Percentiles rank a stretch among this genome's conserved stretches.
These are phyloP conservation scores for Leccinum subrobustum DNA, from an alignment of 1,284 basidiomycete genomes.

Conservation along the genomic window DNA sequence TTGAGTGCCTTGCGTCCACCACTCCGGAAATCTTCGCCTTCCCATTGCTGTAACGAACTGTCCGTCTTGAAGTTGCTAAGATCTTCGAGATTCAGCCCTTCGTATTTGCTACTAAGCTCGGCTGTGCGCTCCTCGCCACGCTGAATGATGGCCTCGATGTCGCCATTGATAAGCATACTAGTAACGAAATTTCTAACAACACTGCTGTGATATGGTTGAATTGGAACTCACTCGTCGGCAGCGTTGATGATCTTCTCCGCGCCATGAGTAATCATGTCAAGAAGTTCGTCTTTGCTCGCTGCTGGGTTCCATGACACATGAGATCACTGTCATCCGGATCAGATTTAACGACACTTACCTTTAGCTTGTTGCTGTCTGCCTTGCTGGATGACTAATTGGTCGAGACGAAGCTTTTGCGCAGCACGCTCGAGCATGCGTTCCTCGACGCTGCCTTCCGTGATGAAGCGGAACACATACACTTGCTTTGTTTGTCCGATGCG, in stretches of 20 bases:
- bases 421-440: conserved; percentile 97
- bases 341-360: conserved; percentile 38
- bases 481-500: conserved; percentile 99
- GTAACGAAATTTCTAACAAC: not conserved
- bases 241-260: conserved; percentile 96
- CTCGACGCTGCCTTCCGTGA: conserved; percentile 96
- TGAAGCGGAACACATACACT: conserved; percentile 97
- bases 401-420: conserved; percentile 93
- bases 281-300: conserved; percentile 93
- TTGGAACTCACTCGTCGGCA: conserved; percentile 52
- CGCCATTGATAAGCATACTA: conserved; percentile 83
- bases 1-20: conserved; percentile 70
- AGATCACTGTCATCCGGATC: not conserved
- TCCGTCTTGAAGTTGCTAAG: conserved; percentile 97
- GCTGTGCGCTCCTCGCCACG: conserved; percentile 91
- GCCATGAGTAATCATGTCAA: conserved; percentile 99
- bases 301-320: conserved; percentile 40
- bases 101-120: conserved; percentile 91
- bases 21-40: conserved; percentile 90
- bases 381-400: conserved; percentile 98
- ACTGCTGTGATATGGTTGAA: not conserved
- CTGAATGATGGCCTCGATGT: conserved; percentile 93
- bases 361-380: conserved; percentile 76
- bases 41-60: conserved; percentile 89
- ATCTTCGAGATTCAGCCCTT: conserved; percentile 87